These are phyloP conservation scores for Leishmania mexicana DNA, from an alignment of 208 protist species.

Conservation along the genomic window DNA sequence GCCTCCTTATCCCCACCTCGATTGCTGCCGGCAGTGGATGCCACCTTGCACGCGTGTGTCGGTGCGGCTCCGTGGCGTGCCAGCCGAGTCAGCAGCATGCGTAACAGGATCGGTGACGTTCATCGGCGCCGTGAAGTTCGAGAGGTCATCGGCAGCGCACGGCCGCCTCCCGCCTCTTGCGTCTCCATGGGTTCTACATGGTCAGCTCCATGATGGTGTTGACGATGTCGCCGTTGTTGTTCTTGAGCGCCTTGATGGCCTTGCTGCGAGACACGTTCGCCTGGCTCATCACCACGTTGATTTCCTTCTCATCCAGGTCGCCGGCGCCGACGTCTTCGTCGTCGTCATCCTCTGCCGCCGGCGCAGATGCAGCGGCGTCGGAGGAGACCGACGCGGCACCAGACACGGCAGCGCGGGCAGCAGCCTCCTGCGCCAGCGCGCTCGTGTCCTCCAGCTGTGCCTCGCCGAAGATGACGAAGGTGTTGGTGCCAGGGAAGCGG, in stretches of 20 bases:
- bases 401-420: constrained; percentile 66
- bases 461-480: constrained; percentile 98
- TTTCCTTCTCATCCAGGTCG: constrained; percentile 83
- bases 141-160: not conserved
- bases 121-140: not conserved
- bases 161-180: not conserved
- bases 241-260: constrained; percentile 84
- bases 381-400: constrained; percentile 35
- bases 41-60: not conserved
- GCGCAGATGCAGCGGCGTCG: constrained; percentile 26
- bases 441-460: constrained; percentile 94
- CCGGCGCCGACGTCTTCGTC: constrained; percentile 63
- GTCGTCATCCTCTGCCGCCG: constrained; percentile 41
- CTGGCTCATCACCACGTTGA: constrained; percentile 84
- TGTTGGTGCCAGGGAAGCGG: constrained; percentile 95
- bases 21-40: not conserved
- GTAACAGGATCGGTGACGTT: not conserved
- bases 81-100: not conserved
- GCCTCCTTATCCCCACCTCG: not conserved
- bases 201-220: constrained; percentile 91
- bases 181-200: constrained; percentile 37
- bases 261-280: constrained; percentile 69
- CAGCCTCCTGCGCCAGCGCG: constrained; percentile 66
- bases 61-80: not conserved
- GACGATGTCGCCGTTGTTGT: constrained; percentile 89